Percentiles rank a stretch among this genome's conserved stretches.
phyloP scores from a whole-genome alignment of 1,284 basidiomycete genomes.

The Ceratobasidium sp. region DNA sequence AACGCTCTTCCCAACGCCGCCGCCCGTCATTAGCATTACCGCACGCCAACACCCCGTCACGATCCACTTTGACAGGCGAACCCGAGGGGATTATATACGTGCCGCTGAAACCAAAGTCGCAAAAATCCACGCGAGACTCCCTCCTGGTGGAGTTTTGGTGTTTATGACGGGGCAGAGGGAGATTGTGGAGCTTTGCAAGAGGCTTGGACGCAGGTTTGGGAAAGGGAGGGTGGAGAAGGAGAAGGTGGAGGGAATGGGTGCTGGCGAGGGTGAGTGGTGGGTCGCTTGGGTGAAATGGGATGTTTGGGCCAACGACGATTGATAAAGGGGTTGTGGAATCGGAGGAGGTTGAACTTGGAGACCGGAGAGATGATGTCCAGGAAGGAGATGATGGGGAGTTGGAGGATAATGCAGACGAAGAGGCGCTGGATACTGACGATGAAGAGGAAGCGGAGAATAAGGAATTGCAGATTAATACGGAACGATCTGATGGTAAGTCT shows the following conservation, averaged over 20 bases:
- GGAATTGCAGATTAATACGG: conserved; percentile 67
- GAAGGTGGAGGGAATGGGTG: conserved; percentile 21
- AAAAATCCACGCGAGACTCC: conserved; percentile 81
- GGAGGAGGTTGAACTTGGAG: conserved; percentile 85
- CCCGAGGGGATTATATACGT: conserved; percentile 86
- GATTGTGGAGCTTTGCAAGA: conserved; percentile 73
- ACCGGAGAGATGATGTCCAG: conserved; percentile 52
- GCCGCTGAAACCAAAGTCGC: conserved; percentile 92
- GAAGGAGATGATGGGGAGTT: conserved; percentile 48
- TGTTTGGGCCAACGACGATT: not conserved
- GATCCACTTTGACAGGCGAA: conserved; percentile 91
- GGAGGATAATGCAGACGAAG: conserved; percentile 58
- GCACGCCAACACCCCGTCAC: conserved; percentile 97
- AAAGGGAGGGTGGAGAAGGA: conserved; percentile 67
- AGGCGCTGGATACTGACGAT: conserved; percentile 61
- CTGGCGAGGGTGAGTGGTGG: conserved; percentile 25
- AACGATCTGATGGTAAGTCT: conserved; percentile 70
- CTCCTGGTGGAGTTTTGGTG: conserved; percentile 77
- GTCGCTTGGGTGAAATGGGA: not conserved
- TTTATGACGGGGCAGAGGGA: conserved; percentile 86
- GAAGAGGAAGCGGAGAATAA: conserved; percentile 62
- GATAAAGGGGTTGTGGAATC: conserved; percentile 73
- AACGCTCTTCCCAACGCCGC: conserved; percentile 83
- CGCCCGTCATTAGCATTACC: conserved; percentile 90
- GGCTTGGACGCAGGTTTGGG: conserved; percentile 84